These are phyloP conservation scores for Fagus sylvatica DNA, from an alignment of 306 rosid species.

Conservation along the genomic window DNA sequence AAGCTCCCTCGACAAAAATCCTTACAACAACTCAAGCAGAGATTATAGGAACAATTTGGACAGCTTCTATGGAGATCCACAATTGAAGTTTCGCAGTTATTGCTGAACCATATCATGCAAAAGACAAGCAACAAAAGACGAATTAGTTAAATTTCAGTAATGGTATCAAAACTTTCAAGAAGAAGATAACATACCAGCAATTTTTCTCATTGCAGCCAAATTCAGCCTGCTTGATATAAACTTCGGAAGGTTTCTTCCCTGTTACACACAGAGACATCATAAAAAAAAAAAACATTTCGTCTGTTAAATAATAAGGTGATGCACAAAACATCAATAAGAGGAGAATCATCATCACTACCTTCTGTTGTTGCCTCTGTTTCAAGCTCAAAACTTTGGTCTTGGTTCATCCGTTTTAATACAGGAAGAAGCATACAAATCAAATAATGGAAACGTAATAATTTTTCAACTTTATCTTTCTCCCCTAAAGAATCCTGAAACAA, in stretches of 20 bases:
- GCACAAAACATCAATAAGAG: constrained; percentile 17
- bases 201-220: constrained; percentile 45
- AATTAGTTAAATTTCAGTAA: constrained; percentile 15
- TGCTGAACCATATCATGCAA: constrained; percentile 59
- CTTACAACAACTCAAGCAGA: constrained; percentile 77
- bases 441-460: constrained; percentile 76
- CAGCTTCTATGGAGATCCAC: constrained; percentile 94
- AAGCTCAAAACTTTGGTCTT: constrained; percentile 60
- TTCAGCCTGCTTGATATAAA: constrained; percentile 70
- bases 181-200: constrained; percentile 52
- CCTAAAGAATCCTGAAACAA: constrained; percentile 67
- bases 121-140: constrained; percentile 29
- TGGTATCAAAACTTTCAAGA: constrained; percentile 14
- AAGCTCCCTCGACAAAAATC: constrained; percentile 46
- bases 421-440: constrained; percentile 91
- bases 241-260: constrained; percentile 67
- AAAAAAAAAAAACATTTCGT: neutral
- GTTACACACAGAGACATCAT: constrained; percentile 28
- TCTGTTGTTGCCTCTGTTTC: constrained; percentile 67
- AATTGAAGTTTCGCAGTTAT: constrained; percentile 64
- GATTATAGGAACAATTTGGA: constrained; percentile 78
- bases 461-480: constrained; percentile 59
- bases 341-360: constrained; percentile 47
- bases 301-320: constrained; percentile 13
- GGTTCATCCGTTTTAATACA: constrained; percentile 68